These are phyloP conservation scores for Penicillium flavigenum DNA, from an alignment of 495 filamentous ascomycete genomes.

Conservation along the genomic window DNA sequence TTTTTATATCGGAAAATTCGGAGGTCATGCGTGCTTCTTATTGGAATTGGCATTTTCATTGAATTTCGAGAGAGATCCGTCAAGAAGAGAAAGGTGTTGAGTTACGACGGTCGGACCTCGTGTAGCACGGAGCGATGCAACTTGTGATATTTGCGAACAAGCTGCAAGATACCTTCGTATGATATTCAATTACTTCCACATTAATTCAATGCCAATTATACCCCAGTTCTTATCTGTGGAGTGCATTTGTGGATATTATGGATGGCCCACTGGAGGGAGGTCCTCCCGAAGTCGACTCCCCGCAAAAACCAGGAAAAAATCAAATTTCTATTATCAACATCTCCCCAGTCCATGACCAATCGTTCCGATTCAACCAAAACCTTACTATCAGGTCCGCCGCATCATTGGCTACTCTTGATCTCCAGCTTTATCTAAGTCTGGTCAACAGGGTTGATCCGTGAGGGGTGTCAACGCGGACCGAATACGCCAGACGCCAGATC, in stretches of 20 bases:
- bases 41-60: background rate
- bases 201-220: background rate
- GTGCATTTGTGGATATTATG: background rate
- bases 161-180: background rate
- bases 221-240: slow-evolving; percentile 16
- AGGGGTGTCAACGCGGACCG: slow-evolving; percentile 8
- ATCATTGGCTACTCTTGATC: slow-evolving; percentile 21
- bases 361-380: slow-evolving; percentile 2
- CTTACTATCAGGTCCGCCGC: background rate
- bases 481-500: background rate
- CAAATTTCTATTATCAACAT: slow-evolving; percentile 24
- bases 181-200: background rate
- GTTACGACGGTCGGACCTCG: background rate
- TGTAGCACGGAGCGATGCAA: background rate
- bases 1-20: background rate
- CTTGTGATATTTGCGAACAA: background rate
- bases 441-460: slow-evolving; percentile 8
- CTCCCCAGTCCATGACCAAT: slow-evolving; percentile 25
- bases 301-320: slow-evolving; percentile 22
- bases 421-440: slow-evolving; percentile 29
- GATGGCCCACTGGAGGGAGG: slow-evolving; percentile 25
- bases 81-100: background rate
- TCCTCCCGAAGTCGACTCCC: slow-evolving; percentile 28
- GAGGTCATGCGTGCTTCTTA: background rate
- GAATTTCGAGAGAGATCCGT: background rate